Evolutionary conservation across 2,329 filamentous ascomycete species (phyloP), one percentile per base, ranked within the genome.

Genomic region (Xylaria multiplex): DNA sequence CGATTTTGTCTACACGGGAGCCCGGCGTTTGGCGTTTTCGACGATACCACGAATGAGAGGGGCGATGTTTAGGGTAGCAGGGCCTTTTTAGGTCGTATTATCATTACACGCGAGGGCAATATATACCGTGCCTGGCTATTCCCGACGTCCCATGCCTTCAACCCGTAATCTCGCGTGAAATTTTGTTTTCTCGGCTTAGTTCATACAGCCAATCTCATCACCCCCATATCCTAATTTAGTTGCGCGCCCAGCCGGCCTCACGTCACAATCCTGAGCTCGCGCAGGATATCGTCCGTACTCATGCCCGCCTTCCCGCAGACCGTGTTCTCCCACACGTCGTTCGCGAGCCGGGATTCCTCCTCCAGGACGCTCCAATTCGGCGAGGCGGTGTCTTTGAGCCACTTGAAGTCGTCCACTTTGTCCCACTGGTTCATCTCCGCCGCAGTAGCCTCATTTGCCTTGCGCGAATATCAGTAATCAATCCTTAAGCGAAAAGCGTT

Each of bases 331-430:
- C 93, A 97, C 0, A 91, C 81, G 1, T 86, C 81, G 1, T 90
- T 86, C 0, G 80, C 71, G 13, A 95, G 79, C 27, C 85, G 85
- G 61, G 90, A 81, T 1, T 82, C 82, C 59, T 88, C 84, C 1
- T 87, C 82, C 24, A 98, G 72, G 2, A 93, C 79, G 40, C 83
- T 87, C 93, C 95, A 99, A 76, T 99, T 94, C 2, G 96, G 96
- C 75, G 93, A 97, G 35, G 88, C 88, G 64, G 92, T 93, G 16
- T 87, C 84, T 78, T 94, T 96, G 69, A 97, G 86, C 96, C 96
- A 98, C 80, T 97, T 97, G 84, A 99, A 99, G 78, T 99, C 96
- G 77, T 98, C 93, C 16, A 98, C 92, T 74, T 96, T 89, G 72
- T 94, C 86, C 93, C 93, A 99, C 73, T 91, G 87, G 76, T 97